These are phyloP conservation scores for Penicillium psychrofluorescens DNA, from an alignment of 495 filamentous ascomycete genomes.

Conservation along the genomic window DNA sequence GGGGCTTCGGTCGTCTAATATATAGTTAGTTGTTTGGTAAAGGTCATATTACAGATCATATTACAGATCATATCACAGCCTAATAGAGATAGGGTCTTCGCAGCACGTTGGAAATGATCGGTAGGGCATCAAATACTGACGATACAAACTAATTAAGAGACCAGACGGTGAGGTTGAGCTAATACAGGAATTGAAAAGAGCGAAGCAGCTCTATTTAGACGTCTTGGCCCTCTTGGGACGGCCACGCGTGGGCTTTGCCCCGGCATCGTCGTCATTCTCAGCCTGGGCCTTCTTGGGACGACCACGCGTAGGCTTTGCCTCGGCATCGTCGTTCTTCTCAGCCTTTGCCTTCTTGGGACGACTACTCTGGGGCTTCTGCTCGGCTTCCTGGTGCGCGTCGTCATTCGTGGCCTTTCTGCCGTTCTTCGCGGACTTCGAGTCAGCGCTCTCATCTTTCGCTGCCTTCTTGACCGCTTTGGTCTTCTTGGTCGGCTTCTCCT, in stretches of 20 bases:
- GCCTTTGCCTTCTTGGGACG: slow-evolving; percentile 2
- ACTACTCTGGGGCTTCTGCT: slow-evolving; percentile 1
- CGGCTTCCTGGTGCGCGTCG: slow-evolving; percentile 16
- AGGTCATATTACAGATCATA: too few species aligned
- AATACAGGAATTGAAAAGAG: too few species aligned
- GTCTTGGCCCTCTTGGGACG: slow-evolving; percentile 7
- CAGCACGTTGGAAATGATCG: too few species aligned
- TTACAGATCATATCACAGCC: too few species aligned
- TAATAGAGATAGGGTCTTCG: too few species aligned
- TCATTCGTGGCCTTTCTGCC: slow-evolving; percentile 15
- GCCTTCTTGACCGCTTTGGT: slow-evolving; percentile 7
- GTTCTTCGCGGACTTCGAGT: slow-evolving; percentile 14
- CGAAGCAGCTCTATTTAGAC: slow-evolving; percentile 2
- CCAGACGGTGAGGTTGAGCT: too few species aligned
- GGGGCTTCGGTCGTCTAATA: too few species aligned
- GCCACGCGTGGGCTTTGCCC: slow-evolving; percentile 8
- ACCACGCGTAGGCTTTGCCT: slow-evolving; percentile 8
- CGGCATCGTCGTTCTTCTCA: slow-evolving; percentile 6
- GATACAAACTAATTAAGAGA: too few species aligned
- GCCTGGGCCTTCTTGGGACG: slow-evolving; percentile 12
- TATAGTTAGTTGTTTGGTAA: too few species aligned
- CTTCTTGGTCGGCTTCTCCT: slow-evolving; percentile 22
- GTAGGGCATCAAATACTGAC: too few species aligned
- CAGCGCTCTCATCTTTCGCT: background rate
- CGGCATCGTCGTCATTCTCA: slow-evolving; percentile 8